Conservation (phyloP, 1,139 yeast genomes). For the Geotrichum bryndzae region DNA sequence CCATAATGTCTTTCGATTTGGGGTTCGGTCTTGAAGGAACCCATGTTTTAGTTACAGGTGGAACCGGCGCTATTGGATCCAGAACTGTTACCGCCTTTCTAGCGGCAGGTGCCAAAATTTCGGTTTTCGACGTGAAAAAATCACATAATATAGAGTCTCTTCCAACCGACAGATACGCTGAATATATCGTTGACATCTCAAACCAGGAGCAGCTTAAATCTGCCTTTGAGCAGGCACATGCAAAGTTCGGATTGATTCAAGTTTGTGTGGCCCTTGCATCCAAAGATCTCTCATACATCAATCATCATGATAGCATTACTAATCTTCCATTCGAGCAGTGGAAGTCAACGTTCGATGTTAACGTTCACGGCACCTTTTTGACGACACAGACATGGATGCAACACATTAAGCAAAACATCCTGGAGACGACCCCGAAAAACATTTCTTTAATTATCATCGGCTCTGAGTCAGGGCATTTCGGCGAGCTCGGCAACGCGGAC, state of each 20-base stretch:
- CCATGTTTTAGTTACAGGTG: conserved; percentile 16
- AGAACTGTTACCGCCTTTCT: conserved; percentile 11
- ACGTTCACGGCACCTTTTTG: conserved; percentile 16
- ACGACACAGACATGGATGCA: conserved; percentile 11
- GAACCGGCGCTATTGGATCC: conserved; percentile 16
- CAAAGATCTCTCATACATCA: conserved; percentile 14
- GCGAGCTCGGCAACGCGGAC: conserved; percentile 18
- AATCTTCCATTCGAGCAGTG: conserved; percentile 16
- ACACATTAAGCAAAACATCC: conserved; percentile 6
- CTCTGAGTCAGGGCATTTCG: conserved; percentile 18
- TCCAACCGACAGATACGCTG: not conserved
- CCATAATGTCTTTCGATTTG: conserved; percentile 7
- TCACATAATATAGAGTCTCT: not conserved
- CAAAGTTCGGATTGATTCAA: conserved; percentile 16
- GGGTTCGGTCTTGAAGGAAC: conserved; percentile 12
- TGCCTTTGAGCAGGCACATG: conserved; percentile 11
- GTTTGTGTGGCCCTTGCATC: conserved; percentile 18
- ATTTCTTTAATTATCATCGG: conserved; percentile 17
- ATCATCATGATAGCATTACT: conserved; percentile 12
- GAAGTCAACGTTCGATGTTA: conserved; percentile 13
- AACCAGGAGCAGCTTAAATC: conserved; percentile 2
- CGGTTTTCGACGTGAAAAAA: conserved; percentile 10
- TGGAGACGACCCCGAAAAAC: conserved; percentile 1
- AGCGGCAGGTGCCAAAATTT: conserved; percentile 11
- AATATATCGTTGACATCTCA: conserved; percentile 15